A percentile compares a stretch with the other conserved stretches of the same genome.
phyloP scores from a whole-genome alignment of 208 protist genomes.

The Vickermania spadyakhi region DNA sequence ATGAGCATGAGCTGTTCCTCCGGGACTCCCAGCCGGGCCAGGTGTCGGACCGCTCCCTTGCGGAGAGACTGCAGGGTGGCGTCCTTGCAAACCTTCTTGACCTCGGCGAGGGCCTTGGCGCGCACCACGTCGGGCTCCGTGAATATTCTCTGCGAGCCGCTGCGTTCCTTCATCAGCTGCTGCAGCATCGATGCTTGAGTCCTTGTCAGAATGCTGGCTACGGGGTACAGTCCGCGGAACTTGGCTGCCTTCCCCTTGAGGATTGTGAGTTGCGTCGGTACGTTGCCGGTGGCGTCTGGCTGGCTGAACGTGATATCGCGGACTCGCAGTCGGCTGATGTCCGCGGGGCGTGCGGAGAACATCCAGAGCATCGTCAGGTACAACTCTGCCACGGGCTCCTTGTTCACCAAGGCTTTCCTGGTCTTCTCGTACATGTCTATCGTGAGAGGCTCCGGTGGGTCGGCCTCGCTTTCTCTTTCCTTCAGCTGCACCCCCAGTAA shows the following conservation, averaged over 20 bases:
- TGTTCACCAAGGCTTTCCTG: neutral
- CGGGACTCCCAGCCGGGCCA: neutral
- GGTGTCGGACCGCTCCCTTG: constrained; percentile 1
- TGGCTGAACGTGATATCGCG: neutral
- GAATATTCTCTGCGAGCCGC: neutral
- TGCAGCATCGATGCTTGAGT: neutral
- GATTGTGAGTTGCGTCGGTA: neutral
- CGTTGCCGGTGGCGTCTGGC: neutral
- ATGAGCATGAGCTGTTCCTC: neutral
- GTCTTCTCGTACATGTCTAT: neutral
- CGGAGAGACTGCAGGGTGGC: neutral
- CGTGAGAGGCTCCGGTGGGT: neutral
- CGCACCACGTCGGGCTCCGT: neutral
- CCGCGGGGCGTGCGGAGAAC: neutral
- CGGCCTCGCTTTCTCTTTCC: neutral
- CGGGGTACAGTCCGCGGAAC: neutral
- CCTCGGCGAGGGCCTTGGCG: neutral
- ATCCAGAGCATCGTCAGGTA: neutral
- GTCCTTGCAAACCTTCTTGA: neutral
- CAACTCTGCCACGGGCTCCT: neutral
- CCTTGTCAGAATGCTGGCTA: neutral
- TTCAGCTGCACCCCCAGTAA: neutral
- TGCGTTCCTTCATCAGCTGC: neutral
- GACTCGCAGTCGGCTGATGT: neutral
- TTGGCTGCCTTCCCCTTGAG: neutral